These are phyloP conservation scores for Geotrichum histeridarum DNA, from an alignment of 1,139 yeast genomes.

Conservation along the genomic window DNA sequence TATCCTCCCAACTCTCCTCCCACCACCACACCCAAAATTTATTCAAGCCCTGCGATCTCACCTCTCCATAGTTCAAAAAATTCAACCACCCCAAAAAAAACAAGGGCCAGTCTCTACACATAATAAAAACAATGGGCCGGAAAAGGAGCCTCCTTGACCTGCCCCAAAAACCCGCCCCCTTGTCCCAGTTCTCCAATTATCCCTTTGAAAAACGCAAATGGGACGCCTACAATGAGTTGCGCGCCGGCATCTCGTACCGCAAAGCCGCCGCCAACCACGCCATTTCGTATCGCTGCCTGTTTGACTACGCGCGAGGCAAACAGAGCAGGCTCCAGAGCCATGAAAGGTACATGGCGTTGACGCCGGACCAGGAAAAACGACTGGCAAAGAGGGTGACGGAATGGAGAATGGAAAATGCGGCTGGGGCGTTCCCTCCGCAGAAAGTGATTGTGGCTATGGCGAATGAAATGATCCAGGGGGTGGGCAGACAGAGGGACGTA, in stretches of 20 bases:
- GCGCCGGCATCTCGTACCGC: constrained; percentile 11
- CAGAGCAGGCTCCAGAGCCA: constrained; percentile 10
- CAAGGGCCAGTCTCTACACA: background rate
- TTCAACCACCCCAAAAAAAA: background rate
- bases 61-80: background rate
- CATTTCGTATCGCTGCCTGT: constrained; percentile 15
- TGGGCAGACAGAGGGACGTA: background rate
- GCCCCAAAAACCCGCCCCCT: constrained; percentile 7
- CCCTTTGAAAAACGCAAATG: constrained; percentile 15
- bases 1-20: too few relatives aligned
- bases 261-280: constrained; percentile 14
- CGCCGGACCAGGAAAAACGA: constrained; percentile 4
- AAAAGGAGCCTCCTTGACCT: constrained; percentile 8
- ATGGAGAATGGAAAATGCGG: background rate
- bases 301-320: constrained; percentile 15
- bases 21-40: too few relatives aligned
- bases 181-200: constrained; percentile 7
- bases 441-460: constrained; percentile 10
- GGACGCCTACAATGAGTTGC: constrained; percentile 15
- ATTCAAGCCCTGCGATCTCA: too few relatives aligned
- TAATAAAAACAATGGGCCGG: constrained; percentile 11
- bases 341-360: constrained; percentile 14
- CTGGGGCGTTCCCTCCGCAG: constrained; percentile 11
- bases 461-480: constrained; percentile 6
- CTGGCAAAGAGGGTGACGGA: constrained; percentile 3